Evolutionary conservation across 2,329 filamentous ascomycete species (phyloP), one percentile per base, ranked within the genome.

Genomic region (Fusarium tricinctum): DNA sequence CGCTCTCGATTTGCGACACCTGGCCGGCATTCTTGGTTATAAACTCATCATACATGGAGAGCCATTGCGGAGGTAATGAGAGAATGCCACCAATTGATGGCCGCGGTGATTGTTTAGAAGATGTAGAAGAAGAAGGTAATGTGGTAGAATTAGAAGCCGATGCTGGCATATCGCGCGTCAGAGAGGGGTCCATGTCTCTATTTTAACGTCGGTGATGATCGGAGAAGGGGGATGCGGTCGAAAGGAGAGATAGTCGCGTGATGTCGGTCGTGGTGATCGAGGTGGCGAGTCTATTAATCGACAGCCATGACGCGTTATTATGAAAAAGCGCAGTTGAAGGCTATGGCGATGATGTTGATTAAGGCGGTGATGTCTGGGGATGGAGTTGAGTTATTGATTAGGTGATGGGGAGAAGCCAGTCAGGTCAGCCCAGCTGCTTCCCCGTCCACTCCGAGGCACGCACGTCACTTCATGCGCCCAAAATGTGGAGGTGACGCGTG

Each of bases 21-120:
- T 97, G 93, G 75, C 93, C 91, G 64, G 94, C 90, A 79, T 99
- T 99, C 82, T 95, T 96, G 66, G 92, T 92, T 82, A 99, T 95
- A 81, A 98, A 97, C 69, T 96, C 91, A 75, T 90, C 89, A 80
- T 97, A 97, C 81, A 89, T 86, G 69, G 85, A 81, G 53, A 93
- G 82, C 88, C 88, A 92, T 78, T 85, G 85, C 26, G 89, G 85
- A 48, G 90, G 88, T 73, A 89, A 79, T 42, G 87, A 83, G 47
- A 91, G 80, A 65, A 86, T 73, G 47, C 75, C 74, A 33, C 74
- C 74, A n/a, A 74, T 56, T 19, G 75, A 72, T 23, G 75, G 70
- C 10, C 68, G 69, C 35, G 71, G 53, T 19, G 66, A 17, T 60
- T 68, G 51, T 42, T 66, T 56, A 30, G 60, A 53, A 30, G 42